Conservation (phyloP, 495 filamentous ascomycete genomes). For the Aspergillus sclerotiicarbonarius region DNA sequence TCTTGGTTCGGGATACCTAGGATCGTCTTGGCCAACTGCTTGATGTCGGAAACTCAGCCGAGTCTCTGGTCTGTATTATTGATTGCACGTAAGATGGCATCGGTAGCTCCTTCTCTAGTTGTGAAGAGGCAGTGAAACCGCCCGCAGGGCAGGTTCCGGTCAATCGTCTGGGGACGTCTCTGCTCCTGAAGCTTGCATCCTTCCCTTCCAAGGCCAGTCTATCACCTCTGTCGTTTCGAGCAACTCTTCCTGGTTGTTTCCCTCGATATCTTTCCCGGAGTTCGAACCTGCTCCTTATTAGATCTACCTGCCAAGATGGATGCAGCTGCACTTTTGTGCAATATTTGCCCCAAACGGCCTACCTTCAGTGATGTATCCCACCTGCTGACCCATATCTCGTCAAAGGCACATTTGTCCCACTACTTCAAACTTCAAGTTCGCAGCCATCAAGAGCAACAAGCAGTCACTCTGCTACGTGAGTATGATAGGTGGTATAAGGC, state of each 20-base stretch:
- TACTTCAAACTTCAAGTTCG: slow-evolving; percentile 70
- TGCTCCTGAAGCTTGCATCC: slow-evolving; percentile 6
- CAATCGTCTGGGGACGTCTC: background rate
- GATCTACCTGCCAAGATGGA: slow-evolving; percentile 37
- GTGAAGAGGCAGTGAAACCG: background rate
- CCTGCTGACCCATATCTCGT: slow-evolving; percentile 81
- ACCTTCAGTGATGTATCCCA: slow-evolving; percentile 86
- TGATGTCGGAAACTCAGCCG: too few relatives aligned
- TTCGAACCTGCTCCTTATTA: background rate
- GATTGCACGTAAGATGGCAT: background rate
- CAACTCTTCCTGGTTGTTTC: slow-evolving; percentile 26
- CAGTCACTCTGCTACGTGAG: slow-evolving; percentile 47
- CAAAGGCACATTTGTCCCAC: slow-evolving; percentile 77
- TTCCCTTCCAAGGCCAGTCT: background rate
- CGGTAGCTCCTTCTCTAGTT: slow-evolving; percentile 18
- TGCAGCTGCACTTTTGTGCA: slow-evolving; percentile 67
- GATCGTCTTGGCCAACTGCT: too few relatives aligned
- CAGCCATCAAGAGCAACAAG: slow-evolving; percentile 52
- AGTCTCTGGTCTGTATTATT: too few relatives aligned
- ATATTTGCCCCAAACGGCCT: slow-evolving; percentile 72
- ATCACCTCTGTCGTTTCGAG: background rate
- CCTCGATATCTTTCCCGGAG: slow-evolving; percentile 11
- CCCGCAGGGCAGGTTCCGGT: slow-evolving; percentile 10
- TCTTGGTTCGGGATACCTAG: too few relatives aligned
- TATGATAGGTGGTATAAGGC: slow-evolving; percentile 71